phyloP scores from a whole-genome alignment of 140 eudicot species.

The Senecio squalidus region DNA sequence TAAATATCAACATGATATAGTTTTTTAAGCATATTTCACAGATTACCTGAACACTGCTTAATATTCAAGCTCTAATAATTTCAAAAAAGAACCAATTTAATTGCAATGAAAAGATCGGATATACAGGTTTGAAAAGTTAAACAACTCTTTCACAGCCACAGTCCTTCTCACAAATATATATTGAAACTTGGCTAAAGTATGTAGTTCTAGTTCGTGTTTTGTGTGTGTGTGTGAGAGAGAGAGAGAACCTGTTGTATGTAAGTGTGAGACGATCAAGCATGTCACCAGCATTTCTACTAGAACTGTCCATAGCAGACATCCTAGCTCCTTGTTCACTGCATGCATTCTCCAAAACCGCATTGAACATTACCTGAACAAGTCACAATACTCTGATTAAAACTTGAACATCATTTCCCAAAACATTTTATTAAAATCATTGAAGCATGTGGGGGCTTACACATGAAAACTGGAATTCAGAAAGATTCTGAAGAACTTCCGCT shows the following conservation, averaged over 20 bases:
- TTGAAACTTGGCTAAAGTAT: not conserved
- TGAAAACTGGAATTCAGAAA: slow-evolving; percentile 86
- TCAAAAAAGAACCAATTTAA: not conserved
- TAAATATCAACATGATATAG: no score
- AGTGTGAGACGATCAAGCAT: slow-evolving; percentile 99
- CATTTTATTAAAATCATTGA: not conserved
- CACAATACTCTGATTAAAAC: not conserved
- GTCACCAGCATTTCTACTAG: slow-evolving; percentile 99
- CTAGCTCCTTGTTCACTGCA: slow-evolving; percentile 99
- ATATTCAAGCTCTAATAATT: not conserved
- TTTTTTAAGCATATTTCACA: no score
- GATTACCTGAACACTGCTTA: not conserved
- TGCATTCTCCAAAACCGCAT: slow-evolving; percentile 94
- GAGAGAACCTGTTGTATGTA: slow-evolving; percentile 85
- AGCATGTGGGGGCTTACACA: slow-evolving; percentile 50
- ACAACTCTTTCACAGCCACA: not conserved
- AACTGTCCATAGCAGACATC: slow-evolving; percentile 99
- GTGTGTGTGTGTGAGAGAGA: slow-evolving; percentile 20
- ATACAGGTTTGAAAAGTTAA: not conserved
- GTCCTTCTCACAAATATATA: not conserved
- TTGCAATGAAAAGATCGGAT: not conserved
- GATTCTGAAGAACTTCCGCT: slow-evolving; percentile 93
- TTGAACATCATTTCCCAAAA: not conserved
- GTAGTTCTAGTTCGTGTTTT: not conserved
- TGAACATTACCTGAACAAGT: slow-evolving; percentile 72